These are phyloP conservation scores for Yarrowia bubula DNA, from an alignment of 805 yeast species.

Conservation along the genomic window DNA sequence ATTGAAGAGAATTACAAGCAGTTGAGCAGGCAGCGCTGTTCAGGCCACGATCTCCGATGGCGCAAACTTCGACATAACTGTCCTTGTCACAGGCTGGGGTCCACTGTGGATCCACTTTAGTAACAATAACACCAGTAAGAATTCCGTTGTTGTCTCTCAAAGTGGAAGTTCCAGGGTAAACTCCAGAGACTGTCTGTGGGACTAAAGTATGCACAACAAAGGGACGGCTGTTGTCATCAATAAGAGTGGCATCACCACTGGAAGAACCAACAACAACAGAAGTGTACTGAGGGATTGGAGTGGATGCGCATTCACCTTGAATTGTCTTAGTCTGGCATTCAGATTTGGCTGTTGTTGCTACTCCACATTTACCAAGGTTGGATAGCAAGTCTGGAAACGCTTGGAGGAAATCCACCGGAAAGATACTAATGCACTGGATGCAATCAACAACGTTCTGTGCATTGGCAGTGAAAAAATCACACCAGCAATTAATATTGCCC, in stretches of 20 bases:
- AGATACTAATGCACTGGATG: background rate
- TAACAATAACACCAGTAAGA: background rate
- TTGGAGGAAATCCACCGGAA: background rate
- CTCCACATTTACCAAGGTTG: background rate
- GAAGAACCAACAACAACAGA: background rate
- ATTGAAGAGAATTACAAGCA: background rate
- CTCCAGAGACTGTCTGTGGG: background rate
- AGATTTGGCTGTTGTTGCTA: background rate
- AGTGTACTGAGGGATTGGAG: conserved; percentile 6
- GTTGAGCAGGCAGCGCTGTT: background rate
- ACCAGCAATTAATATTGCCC: background rate
- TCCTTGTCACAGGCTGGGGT: background rate
- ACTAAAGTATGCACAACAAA: background rate
- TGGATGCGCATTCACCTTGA: background rate
- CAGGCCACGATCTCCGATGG: background rate
- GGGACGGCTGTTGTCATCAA: background rate
- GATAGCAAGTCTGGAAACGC: background rate
- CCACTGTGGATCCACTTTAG: background rate
- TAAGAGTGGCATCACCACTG: background rate
- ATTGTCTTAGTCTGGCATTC: background rate
- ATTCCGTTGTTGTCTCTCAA: background rate
- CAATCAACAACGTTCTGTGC: background rate
- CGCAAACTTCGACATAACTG: background rate
- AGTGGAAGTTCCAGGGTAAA: background rate
- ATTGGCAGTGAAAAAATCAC: background rate